Percentiles rank a stretch among this genome's conserved stretches.
These are phyloP conservation scores for Silene latifolia DNA, from an alignment of 148 eudicot species.

Conservation along the genomic window DNA sequence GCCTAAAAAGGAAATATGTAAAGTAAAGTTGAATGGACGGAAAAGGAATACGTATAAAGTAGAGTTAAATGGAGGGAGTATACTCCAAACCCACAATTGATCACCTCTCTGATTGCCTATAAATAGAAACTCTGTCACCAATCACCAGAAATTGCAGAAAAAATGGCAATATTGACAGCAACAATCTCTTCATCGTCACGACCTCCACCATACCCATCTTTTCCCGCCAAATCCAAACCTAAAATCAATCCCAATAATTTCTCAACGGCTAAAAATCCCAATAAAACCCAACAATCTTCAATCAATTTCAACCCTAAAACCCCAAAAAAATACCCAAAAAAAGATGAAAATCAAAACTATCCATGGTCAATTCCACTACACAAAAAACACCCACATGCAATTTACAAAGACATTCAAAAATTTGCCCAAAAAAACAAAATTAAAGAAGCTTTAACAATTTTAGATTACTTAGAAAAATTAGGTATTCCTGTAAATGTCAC, in stretches of 20 bases:
- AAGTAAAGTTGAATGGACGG: too few relatives aligned
- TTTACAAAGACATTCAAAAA: constrained; percentile 56
- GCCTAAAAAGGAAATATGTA: too few relatives aligned
- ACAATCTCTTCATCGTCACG: constrained; percentile 22
- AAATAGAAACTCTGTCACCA: too few relatives aligned
- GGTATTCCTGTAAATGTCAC: constrained; percentile 79
- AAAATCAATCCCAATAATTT: background rate
- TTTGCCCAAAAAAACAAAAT: constrained; percentile 53
- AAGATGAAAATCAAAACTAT: constrained; percentile 24
- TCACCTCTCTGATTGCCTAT: too few relatives aligned
- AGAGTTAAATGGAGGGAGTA: too few relatives aligned
- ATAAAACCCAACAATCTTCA: background rate
- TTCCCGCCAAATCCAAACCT: constrained; percentile 22
- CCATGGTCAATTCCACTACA: constrained; percentile 58
- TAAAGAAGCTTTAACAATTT: constrained; percentile 50
- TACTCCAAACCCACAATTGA: too few relatives aligned
- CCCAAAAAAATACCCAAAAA: constrained; percentile 8
- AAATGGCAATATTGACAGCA: constrained; percentile 21
- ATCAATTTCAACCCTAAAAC: background rate
- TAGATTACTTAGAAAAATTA: constrained; percentile 58
- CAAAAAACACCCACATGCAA: constrained; percentile 60
- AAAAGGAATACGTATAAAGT: too few relatives aligned
- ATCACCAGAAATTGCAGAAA: background rate
- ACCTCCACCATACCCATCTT: constrained; percentile 22
- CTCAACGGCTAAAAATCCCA: background rate